Base-by-base conservation (phyloP, 352 stramenopile species). In the Phytophthora palmivora region DNA sequence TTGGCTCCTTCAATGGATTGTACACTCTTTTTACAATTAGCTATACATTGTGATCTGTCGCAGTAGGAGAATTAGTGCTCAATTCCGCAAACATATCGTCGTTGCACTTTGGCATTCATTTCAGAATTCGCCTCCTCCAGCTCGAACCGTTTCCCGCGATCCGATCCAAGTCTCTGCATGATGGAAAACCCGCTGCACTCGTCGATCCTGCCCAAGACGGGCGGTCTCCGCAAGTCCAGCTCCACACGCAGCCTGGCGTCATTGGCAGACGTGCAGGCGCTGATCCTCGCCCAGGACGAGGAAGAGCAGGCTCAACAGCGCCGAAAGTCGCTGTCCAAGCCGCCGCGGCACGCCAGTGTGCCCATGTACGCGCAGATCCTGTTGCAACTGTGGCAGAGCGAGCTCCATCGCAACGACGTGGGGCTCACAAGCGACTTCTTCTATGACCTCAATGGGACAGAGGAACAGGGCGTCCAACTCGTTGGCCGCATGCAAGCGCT, bases 341-440 rank as follows among this genome's bases (percentile, higher is more conserved):
- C 84, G 8, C 84, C 84, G 42, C 77, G 81, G 24, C 84, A 92
- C 58, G 60, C 74, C 18, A 88, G 67, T 39, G 76, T 91, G 32
- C 84, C 84, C 26, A 87, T 75, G 63, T 89, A 82, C 38, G 84
- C 81, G 46, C 79, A 88, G 62, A 86, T 84, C 24, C 47, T 92
- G 52, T 70, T 91, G 9, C 60, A 75, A 33, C 57, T 92, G 32
- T 92, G 84, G 84, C 78, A 91, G 63, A 65, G 60, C 24, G 79
- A 87, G 57, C 58, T 91, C 21, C 73, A 79, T 49, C 76, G 83
- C 45, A 71, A 73, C 38, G 80, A 92, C 42, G 66, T 92, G 45
- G 65, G 67, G 24, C 72, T 91, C 37, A 79, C 76, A 44, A 87
- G 71, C 50, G 80, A 89, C 54, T 87, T 89, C 16, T 88, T 89